These are phyloP conservation scores for Paraphaeosphaeria sporulosa DNA, from an alignment of 2,329 filamentous ascomycete genomes.

Conservation along the genomic window DNA sequence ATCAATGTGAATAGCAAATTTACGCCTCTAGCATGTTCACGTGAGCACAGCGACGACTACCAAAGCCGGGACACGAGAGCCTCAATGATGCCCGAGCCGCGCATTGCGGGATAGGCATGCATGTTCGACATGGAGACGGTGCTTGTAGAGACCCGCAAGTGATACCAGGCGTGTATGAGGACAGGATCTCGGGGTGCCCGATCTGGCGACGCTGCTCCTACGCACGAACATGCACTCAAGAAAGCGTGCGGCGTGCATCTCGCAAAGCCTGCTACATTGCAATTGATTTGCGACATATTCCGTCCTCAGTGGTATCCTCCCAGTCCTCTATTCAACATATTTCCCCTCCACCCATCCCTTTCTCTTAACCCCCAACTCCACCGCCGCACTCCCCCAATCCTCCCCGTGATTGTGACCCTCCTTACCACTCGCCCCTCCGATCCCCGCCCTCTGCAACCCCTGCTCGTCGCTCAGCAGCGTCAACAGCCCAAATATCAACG, in stretches of 20 bases:
- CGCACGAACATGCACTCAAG: not conserved
- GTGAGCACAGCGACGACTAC: not conserved
- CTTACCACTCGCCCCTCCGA: slow-evolving; percentile 56
- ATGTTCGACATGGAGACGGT: not conserved
- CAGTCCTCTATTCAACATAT: slow-evolving; percentile 54
- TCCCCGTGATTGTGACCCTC: slow-evolving; percentile 89
- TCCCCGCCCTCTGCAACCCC: slow-evolving; percentile 81
- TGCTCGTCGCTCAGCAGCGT: slow-evolving; percentile 91
- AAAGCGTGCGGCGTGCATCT: not conserved
- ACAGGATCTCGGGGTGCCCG: not conserved
- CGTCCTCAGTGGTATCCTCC: not conserved
- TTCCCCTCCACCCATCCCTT: slow-evolving; percentile 80
- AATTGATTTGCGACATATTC: too few relatives aligned
- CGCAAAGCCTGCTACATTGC: too few relatives aligned
- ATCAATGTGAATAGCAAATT: not conserved
- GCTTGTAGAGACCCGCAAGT: not conserved
- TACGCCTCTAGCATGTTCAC: not conserved
- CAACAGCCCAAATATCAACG: slow-evolving; percentile 90
- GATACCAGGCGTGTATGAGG: not conserved
- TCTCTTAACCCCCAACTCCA: slow-evolving; percentile 91
- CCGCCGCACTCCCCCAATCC: slow-evolving; percentile 94
- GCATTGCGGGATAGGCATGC: not conserved
- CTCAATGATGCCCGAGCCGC: not conserved
- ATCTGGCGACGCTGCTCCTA: not conserved
- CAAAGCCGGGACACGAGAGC: not conserved